Conservation (phyloP, 257 asterid species). For the Coffea canephora region DNA sequence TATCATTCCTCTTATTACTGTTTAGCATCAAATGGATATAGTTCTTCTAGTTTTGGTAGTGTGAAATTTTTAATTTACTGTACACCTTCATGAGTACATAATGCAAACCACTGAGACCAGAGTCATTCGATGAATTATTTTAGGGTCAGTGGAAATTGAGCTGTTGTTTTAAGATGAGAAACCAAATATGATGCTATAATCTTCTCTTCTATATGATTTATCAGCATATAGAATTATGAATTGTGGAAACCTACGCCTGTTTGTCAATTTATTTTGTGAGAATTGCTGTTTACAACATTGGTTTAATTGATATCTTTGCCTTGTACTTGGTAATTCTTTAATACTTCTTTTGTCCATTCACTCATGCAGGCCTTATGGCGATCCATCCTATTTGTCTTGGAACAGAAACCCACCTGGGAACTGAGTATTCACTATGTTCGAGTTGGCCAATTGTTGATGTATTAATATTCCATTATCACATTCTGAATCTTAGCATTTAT, state of each 20-base stretch:
- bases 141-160: too few species aligned
- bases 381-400: constrained; percentile 75
- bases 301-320: too few species aligned
- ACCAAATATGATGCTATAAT: neutral
- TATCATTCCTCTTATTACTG: neutral
- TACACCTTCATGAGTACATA: neutral
- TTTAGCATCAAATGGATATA: neutral
- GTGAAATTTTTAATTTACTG: neutral
- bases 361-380: constrained; percentile 72
- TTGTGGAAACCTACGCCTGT: neutral
- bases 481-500: neutral
- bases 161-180: too few species aligned
- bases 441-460: neutral
- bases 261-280: neutral
- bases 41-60: neutral
- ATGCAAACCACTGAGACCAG: neutral
- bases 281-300: neutral
- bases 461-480: neutral
- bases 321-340: neutral
- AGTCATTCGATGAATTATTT: too few species aligned
- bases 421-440: neutral
- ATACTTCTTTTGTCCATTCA: neutral
- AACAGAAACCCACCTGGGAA: constrained; percentile 43
- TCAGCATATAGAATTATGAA: neutral
- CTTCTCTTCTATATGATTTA: neutral